Percentiles rank a stretch among this genome's conserved stretches.
These are phyloP conservation scores for Salix exigua DNA, from an alignment of 345 rosid species.

Conservation along the genomic window DNA sequence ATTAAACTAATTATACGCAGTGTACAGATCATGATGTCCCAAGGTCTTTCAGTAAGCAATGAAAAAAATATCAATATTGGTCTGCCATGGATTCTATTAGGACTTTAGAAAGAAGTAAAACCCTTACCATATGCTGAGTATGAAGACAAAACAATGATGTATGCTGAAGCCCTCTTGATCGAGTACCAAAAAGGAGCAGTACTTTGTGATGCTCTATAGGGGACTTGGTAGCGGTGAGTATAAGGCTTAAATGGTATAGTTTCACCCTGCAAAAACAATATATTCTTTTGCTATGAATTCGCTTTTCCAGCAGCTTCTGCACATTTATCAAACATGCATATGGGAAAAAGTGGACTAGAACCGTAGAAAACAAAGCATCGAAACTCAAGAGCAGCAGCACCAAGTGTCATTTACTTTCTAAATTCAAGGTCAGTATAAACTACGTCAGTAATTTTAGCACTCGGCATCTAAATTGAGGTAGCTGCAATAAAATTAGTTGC, in stretches of 20 bases:
- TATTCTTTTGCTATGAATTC: not conserved
- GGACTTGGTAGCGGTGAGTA: conserved; percentile 60
- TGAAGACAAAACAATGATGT: conserved; percentile 75
- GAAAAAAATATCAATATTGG: too few species aligned
- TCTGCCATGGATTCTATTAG: not conserved
- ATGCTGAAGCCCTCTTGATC: conserved; percentile 85
- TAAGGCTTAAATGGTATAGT: conserved; percentile 76
- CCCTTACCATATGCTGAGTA: conserved; percentile 81
- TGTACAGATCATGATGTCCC: not conserved
- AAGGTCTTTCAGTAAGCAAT: not conserved
- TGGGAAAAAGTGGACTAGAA: not conserved
- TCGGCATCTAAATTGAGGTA: too few species aligned
- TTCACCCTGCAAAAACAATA: conserved; percentile 62
- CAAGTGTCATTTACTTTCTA: too few species aligned
- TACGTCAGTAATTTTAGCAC: too few species aligned
- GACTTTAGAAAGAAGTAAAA: not conserved
- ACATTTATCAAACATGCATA: not conserved
- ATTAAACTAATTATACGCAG: not conserved
- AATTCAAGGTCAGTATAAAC: too few species aligned
- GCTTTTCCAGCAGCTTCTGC: not conserved
- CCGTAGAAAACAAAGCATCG: not conserved
- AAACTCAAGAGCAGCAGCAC: not conserved
- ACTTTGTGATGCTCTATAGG: conserved; percentile 64
- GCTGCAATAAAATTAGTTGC: too few species aligned
- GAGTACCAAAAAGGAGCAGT: conserved; percentile 89